A percentile compares a stretch with the other conserved stretches of the same genome.
Evolutionary conservation across 352 stramenopile species (phyloP).

Genomic region (Phytophthora fragariae): DNA sequence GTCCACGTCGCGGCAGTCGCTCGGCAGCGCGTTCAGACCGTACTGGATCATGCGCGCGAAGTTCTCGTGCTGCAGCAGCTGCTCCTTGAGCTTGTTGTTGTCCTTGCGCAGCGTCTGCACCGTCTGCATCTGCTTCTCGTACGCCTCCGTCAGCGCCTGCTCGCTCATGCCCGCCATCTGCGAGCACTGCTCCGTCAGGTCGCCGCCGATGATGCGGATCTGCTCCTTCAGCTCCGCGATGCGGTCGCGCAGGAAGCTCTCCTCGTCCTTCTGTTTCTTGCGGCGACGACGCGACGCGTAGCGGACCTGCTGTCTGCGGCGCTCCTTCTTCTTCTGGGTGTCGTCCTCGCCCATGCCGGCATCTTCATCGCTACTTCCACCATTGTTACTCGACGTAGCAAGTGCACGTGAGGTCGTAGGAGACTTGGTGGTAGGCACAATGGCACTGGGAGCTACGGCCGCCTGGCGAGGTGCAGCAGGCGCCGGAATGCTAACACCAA

Average conservation of each 20-base stretch:
- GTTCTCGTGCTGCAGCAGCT: constrained; percentile 85
- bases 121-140: constrained; percentile 86
- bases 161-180: constrained; percentile 87
- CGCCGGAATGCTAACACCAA: constrained; percentile 14
- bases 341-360: constrained; percentile 57
- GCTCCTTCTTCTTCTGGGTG: constrained; percentile 83
- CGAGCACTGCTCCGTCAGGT: constrained; percentile 80
- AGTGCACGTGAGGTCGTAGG: constrained; percentile 51
- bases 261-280: constrained; percentile 89
- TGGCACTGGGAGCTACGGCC: constrained; percentile 38
- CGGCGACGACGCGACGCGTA: constrained; percentile 81
- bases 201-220: constrained; percentile 82
- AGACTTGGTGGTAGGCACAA: constrained; percentile 52
- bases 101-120: constrained; percentile 83
- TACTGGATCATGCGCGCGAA: constrained; percentile 89
- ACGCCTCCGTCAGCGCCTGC: constrained; percentile 78
- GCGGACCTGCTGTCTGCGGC: constrained; percentile 78
- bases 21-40: constrained; percentile 77
- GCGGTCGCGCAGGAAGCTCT: constrained; percentile 79
- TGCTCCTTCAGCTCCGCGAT: constrained; percentile 89
- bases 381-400: constrained; percentile 56
- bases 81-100: constrained; percentile 88
- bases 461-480: constrained; percentile 22
- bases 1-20: constrained; percentile 79
- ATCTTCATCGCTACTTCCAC: constrained; percentile 69